Evolutionary conservation across 1,284 basidiomycete species (phyloP).

Genomic region (Ceratobasidium sp.): DNA sequence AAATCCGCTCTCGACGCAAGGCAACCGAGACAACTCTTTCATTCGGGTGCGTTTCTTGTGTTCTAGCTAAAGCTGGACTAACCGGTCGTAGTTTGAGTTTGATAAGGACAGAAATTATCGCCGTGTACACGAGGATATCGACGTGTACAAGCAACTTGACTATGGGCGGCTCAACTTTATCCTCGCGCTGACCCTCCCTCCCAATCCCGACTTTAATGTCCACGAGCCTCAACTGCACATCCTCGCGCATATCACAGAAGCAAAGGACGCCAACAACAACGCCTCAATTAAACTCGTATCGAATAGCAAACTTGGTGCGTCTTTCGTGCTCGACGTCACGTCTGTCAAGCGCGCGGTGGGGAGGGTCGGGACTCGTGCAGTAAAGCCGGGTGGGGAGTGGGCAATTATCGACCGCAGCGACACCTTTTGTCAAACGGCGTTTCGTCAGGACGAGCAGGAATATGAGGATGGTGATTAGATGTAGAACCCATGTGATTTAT

Average conservation of each 20-base stretch:
- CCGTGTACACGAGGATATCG: neutral
- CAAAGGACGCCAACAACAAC: neutral
- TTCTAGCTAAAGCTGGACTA: neutral
- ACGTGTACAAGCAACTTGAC: neutral
- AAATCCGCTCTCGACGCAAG: neutral
- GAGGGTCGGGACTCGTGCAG: neutral
- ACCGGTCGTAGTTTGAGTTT: neutral
- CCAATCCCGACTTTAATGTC: neutral
- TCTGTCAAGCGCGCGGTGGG: neutral
- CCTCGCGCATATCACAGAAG: neutral
- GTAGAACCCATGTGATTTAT: neutral
- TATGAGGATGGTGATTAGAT: neutral
- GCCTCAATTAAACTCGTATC: neutral
- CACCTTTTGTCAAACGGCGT: neutral
- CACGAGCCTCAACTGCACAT: neutral
- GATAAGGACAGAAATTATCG: neutral
- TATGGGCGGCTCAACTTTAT: conserved; percentile 18
- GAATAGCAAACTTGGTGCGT: neutral
- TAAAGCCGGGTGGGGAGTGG: neutral
- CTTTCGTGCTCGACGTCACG: neutral
- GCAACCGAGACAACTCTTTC: neutral
- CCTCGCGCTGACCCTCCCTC: neutral
- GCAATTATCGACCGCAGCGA: neutral
- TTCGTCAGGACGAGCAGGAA: neutral
- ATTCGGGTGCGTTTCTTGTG: neutral